Base-by-base conservation (phyloP, 2,329 filamentous ascomycete genomes). In the Byssochlamys sp. region DNA sequence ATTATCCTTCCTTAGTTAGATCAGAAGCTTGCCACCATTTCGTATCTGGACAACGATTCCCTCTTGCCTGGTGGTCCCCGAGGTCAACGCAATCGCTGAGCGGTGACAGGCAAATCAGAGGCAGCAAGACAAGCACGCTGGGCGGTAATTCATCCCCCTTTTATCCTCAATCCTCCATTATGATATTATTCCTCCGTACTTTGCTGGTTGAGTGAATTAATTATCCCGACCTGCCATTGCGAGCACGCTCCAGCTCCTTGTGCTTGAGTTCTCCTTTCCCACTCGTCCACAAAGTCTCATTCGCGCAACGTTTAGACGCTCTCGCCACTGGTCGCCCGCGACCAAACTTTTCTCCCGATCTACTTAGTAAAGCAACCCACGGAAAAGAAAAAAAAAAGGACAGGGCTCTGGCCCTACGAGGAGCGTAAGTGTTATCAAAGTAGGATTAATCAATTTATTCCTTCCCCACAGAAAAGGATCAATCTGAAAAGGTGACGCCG, bases 71-170 rank as follows among this genome's bases (percentile, higher is more conserved):
- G 29, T 31, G 29, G 29, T 31, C 29, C 19, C 45, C 24, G 45
- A 19, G 45, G 45, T 24, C n/a, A 2, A 19, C 19, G 19, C 19
- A 19, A 19, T 19, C 19, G 19, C 19, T 19, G 19, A 51, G 49
- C 49, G 25, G 49, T 24, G 19, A n/a, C 49, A 51, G 57, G 58
- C 63, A 64, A 64, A 65, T 65, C 62, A 65, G 58, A 59, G 57
- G 26, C 45, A 52, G 54, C 50, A 55, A 59, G 61, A 52, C 56
- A 54, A 45, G 56, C 63, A 65, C 62, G 60, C 58, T 55, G 52
- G 61, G n/a, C n/a, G 39, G 39, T 45, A 6, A 45, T 45, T 45
- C 39, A 45, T 45, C 39, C 39, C 19, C 39, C 39, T 19, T 19
- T 45, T 1, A 19, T 24, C n/a, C 39, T 19, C 39, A 33, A 12